Evolutionary conservation across 2,329 filamentous ascomycete species (phyloP).

Genomic region (Cytospora chrysosperma): DNA sequence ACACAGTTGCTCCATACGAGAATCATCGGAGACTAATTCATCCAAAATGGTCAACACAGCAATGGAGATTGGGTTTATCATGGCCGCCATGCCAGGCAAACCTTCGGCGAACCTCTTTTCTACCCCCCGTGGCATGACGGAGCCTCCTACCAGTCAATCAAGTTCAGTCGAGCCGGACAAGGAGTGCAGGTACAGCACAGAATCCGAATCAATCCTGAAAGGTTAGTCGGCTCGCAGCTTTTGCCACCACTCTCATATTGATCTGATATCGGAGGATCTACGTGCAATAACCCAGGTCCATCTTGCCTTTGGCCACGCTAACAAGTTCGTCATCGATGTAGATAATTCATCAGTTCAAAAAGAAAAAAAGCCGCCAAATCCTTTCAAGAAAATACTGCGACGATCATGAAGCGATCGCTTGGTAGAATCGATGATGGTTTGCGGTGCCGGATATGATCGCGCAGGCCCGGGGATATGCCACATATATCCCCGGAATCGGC

Average conservation of each 20-base stretch:
- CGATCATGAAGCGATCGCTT: not conserved
- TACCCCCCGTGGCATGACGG: not conserved
- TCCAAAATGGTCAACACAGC: slow-evolving; percentile 2
- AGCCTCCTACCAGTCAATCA: not conserved
- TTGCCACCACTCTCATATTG: not conserved
- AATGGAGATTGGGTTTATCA: slow-evolving; percentile 18
- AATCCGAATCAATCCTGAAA: slow-evolving; percentile 14
- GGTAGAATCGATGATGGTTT: too few species aligned
- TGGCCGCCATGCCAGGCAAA: slow-evolving; percentile 21
- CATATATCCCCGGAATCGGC: too few species aligned
- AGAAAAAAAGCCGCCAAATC: not conserved
- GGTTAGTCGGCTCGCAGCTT: not conserved
- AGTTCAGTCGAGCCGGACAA: not conserved
- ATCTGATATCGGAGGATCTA: too few species aligned
- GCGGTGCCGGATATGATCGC: too few species aligned
- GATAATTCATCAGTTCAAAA: not conserved
- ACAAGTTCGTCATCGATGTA: not conserved
- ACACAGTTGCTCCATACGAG: not conserved
- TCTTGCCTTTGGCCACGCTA: not conserved
- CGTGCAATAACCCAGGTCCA: not conserved
- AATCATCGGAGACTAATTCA: not conserved
- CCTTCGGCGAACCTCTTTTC: not conserved
- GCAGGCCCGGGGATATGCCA: too few species aligned
- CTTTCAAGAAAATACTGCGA: slow-evolving; percentile 5
- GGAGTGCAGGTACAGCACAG: slow-evolving; percentile 14